Evolutionary conservation across 2,329 filamentous ascomycete species (phyloP), one percentile per base, ranked within the genome.

Genomic region (Thelonectria olida): DNA sequence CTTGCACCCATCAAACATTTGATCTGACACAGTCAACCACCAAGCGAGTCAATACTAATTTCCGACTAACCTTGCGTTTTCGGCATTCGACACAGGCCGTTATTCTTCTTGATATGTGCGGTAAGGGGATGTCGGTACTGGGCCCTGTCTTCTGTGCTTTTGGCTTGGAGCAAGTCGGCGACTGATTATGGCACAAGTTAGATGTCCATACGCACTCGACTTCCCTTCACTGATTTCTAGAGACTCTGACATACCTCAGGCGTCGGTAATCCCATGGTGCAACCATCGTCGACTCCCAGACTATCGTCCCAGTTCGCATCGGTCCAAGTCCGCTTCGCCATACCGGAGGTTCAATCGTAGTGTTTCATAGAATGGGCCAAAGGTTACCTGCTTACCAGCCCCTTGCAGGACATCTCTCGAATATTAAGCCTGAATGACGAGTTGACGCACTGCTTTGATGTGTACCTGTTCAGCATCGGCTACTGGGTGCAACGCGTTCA

Each of bases 41-140:
- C 5, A 15, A 10, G 5, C 13, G 15, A 38, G 34, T 5, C 5
- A 68, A 54, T 61, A 76, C 74, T 75, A n/a, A n/a, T n/a, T n/a
- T 23, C 25, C 5, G 2, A 49, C 41, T n/a, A n/a, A 78, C 77
- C 70, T 80, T 80, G 54, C 77, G 77, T 57, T 77, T 79, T 2
- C 78, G 68, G 62, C 78, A 80, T 19, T 76, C 73, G 17, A 77
- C 73, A 17, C 78, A 80, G 0, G 78, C 78, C 63, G 78, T 78
- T 27, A 78, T 76, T 57, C 75, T 78, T 15, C 76, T 67, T 2
- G 76, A 78, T 48, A 78, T 13, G 28, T 10, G 28, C 28, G 28
- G 28, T 8, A 31, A 10, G 28, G 28, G 28, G n/a, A n/a, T n/a
- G n/a, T n/a, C n/a, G n/a, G n/a, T n/a, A 31, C 12, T 31, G 27